phyloP scores from a whole-genome alignment of 192 early-diverging fungal genomes.

The Mortierella antarctica region DNA sequence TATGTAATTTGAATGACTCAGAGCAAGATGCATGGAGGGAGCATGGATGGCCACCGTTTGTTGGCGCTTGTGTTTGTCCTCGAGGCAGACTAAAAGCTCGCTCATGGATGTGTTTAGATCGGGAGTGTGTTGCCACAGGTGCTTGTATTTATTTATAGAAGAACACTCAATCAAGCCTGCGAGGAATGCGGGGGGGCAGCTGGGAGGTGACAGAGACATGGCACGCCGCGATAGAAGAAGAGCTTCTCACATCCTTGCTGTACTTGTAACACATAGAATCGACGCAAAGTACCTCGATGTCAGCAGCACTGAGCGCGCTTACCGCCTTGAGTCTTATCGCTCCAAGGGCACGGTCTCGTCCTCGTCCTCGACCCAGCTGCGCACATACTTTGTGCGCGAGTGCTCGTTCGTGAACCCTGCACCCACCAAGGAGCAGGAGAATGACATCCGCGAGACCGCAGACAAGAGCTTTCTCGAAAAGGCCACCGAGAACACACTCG shows the following conservation, averaged over 20 bases:
- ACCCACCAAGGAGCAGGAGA: constrained; percentile 75
- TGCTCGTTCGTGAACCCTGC: constrained; percentile 93
- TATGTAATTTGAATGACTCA: too few species aligned
- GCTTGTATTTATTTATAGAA: neutral
- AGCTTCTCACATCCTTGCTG: neutral
- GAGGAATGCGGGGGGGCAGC: neutral
- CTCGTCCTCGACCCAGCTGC: constrained; percentile 84
- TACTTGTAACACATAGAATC: constrained; percentile 66
- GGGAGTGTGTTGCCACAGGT: too few species aligned
- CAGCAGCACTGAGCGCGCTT: constrained; percentile 75
- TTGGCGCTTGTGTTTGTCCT: too few species aligned
- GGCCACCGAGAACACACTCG: constrained; percentile 90
- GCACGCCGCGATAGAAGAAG: too few species aligned
- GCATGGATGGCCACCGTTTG: too few species aligned
- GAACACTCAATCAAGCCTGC: neutral
- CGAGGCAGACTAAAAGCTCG: too few species aligned
- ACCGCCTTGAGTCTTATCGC: constrained; percentile 96
- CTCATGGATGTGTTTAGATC: too few species aligned
- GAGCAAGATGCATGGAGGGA: too few species aligned
- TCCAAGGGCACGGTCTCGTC: constrained; percentile 93
- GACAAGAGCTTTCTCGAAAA: constrained; percentile 95
- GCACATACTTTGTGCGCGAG: constrained; percentile 93
- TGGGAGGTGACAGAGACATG: too few species aligned
- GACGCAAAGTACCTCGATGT: constrained; percentile 91
- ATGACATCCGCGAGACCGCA: constrained; percentile 85